A percentile compares a stretch with the other conserved stretches of the same genome.
These are phyloP conservation scores for Backusella luteola DNA, from an alignment of 192 early-diverging fungal species.

Conservation along the genomic window DNA sequence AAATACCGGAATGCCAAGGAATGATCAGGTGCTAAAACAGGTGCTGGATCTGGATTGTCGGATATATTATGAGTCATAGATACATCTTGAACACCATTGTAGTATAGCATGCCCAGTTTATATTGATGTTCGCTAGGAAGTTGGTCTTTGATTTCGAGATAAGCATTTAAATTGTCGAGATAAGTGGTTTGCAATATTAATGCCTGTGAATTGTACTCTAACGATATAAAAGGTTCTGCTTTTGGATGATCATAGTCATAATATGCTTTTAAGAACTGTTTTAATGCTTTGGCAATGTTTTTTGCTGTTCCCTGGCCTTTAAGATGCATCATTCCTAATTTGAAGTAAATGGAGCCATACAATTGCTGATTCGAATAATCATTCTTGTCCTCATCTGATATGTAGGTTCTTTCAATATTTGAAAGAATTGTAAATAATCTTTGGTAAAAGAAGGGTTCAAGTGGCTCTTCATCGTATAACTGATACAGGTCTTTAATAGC, in stretches of 20 bases:
- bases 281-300: not conserved
- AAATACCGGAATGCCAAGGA: too few relatives aligned
- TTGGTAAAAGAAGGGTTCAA: not conserved
- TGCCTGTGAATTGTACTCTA: not conserved
- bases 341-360: not conserved
- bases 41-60: too few relatives aligned
- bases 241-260: not conserved
- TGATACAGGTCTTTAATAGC: not conserved
- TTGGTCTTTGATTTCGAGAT: not conserved
- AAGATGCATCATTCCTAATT: not conserved
- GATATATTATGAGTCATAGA: too few relatives aligned
- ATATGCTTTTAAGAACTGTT: not conserved
- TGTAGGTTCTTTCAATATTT: not conserved
- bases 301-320: not conserved
- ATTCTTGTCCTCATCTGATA: too few relatives aligned
- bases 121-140: not conserved
- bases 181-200: not conserved
- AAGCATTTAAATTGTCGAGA: not conserved
- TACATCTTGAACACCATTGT: too few relatives aligned
- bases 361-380: too few relatives aligned
- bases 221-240: not conserved
- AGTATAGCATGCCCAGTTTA: not conserved
- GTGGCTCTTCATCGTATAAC: not conserved
- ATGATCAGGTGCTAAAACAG: too few relatives aligned
- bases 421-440: not conserved